phyloP scores from a whole-genome alignment of 495 filamentous ascomycete species.

The Trichoderma gamsii region DNA sequence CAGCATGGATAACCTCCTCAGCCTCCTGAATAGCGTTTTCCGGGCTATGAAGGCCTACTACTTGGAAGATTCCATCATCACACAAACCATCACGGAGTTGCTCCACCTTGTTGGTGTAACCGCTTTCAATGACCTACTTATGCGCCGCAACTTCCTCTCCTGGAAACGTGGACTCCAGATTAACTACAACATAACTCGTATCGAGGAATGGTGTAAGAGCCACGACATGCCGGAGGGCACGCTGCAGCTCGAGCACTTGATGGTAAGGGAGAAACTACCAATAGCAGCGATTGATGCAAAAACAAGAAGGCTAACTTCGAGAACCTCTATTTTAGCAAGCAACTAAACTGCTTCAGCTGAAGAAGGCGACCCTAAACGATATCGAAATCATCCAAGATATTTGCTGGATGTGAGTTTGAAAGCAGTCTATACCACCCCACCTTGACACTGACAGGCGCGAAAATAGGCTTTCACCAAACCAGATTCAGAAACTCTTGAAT shows the following conservation, averaged over 20 bases:
- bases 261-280: conserved; percentile 49
- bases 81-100: conserved; percentile 90
- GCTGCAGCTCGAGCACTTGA: conserved; percentile 94
- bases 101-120: conserved; percentile 92
- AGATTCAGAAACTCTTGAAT: conserved; percentile 98
- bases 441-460: conserved; percentile 19
- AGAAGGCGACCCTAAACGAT: conserved; percentile 98
- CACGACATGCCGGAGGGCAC: conserved; percentile 99
- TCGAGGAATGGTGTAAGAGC: conserved; percentile 99
- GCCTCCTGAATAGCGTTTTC: conserved; percentile 93
- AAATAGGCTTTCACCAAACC: conserved; percentile 85
- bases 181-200: conserved; percentile 99
- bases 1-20: conserved; percentile 98
- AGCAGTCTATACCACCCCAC: neutral
- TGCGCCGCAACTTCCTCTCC: conserved; percentile 96
- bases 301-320: conserved; percentile 24
- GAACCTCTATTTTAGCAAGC: conserved; percentile 62
- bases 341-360: conserved; percentile 95
- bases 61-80: conserved; percentile 91
- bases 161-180: conserved; percentile 99
- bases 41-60: conserved; percentile 98
- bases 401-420: conserved; percentile 86
- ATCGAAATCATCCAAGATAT: conserved; percentile 99
- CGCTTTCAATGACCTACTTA: conserved; percentile 96
- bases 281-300: neutral